These are phyloP conservation scores for Xerocomus brunneocitrinus DNA, from an alignment of 768 basidiomycete genomes.

Conservation along the genomic window DNA sequence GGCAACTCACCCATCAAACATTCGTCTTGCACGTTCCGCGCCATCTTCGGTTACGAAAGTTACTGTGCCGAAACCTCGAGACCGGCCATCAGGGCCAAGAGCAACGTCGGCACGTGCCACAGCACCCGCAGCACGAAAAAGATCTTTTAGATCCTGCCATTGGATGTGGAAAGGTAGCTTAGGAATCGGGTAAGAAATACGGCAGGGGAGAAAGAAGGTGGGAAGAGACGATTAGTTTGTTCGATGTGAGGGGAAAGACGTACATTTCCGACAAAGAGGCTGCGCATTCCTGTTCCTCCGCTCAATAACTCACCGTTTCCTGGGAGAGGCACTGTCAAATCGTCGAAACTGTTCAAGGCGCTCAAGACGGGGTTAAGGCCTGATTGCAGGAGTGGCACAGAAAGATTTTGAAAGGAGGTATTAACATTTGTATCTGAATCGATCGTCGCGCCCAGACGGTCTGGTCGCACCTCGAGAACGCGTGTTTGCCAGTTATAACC, in stretches of 20 bases:
- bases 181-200: constrained; percentile 16
- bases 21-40: constrained; percentile 75
- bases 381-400: constrained; percentile 20
- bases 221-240: neutral
- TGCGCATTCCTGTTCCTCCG: constrained; percentile 40
- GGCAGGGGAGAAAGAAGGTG: neutral
- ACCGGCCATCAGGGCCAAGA: constrained; percentile 81
- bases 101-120: constrained; percentile 90
- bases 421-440: constrained; percentile 22
- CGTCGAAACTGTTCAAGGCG: constrained; percentile 16
- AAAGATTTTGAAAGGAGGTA: constrained; percentile 7
- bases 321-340: constrained; percentile 10
- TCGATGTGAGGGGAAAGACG: constrained; percentile 30
- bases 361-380: constrained; percentile 13
- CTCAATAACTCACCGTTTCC: constrained; percentile 23
- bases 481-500: constrained; percentile 97
- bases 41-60: constrained; percentile 80
- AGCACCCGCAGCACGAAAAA: constrained; percentile 87
- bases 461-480: constrained; percentile 85
- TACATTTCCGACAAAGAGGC: constrained; percentile 87
- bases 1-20: constrained; percentile 82
- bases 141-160: constrained; percentile 98
- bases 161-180: constrained; percentile 91
- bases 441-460: constrained; percentile 50
- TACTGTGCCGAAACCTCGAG: constrained; percentile 91